A percentile compares a stretch with the other conserved stretches of the same genome.
phyloP scores from a whole-genome alignment of 2,329 filamentous ascomycete genomes.

The Rhynchosporium graminicola region DNA sequence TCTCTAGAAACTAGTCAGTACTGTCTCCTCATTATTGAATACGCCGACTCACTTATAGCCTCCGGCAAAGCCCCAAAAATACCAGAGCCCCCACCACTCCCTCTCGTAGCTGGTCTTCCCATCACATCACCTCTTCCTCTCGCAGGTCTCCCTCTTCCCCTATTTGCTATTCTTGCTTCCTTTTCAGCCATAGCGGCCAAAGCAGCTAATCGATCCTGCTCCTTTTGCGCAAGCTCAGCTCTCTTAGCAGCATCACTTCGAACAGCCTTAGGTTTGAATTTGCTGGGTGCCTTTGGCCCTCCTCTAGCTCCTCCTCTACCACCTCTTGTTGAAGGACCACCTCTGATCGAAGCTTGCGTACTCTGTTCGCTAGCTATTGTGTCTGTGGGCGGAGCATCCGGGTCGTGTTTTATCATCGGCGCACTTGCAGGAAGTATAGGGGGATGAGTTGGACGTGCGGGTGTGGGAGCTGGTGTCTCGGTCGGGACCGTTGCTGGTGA shows the following conservation, averaged over 20 bases:
- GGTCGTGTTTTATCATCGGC: background rate
- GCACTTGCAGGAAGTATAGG: background rate
- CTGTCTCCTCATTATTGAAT: background rate
- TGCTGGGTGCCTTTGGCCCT: slow-evolving; percentile 27
- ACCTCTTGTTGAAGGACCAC: slow-evolving; percentile 22
- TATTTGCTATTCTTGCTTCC: slow-evolving; percentile 24
- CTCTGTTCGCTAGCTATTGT: background rate
- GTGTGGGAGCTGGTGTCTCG: slow-evolving; percentile 38
- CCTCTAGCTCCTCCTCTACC: slow-evolving; percentile 24
- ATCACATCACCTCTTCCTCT: slow-evolving; percentile 41
- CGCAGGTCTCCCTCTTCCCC: slow-evolving; percentile 30
- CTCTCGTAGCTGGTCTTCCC: slow-evolving; percentile 30
- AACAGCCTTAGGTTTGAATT: slow-evolving; percentile 41
- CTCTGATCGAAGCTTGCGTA: slow-evolving; percentile 8
- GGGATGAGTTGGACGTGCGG: slow-evolving; percentile 24
- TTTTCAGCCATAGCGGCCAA: slow-evolving; percentile 24
- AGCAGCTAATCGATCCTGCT: slow-evolving; percentile 22
- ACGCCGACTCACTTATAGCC: slow-evolving; percentile 32
- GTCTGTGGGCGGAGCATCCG: slow-evolving; percentile 14
- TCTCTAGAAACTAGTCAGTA: slow-evolving; percentile 7
- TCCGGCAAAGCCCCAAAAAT: slow-evolving; percentile 32
- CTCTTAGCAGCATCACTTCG: slow-evolving; percentile 34
- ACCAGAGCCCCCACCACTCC: slow-evolving; percentile 22
- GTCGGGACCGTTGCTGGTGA: slow-evolving; percentile 36
- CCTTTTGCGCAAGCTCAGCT: slow-evolving; percentile 31